Evolutionary conservation across 192 early-diverging fungal genomes (phyloP).

Genomic region (Coemansia umbellata): DNA sequence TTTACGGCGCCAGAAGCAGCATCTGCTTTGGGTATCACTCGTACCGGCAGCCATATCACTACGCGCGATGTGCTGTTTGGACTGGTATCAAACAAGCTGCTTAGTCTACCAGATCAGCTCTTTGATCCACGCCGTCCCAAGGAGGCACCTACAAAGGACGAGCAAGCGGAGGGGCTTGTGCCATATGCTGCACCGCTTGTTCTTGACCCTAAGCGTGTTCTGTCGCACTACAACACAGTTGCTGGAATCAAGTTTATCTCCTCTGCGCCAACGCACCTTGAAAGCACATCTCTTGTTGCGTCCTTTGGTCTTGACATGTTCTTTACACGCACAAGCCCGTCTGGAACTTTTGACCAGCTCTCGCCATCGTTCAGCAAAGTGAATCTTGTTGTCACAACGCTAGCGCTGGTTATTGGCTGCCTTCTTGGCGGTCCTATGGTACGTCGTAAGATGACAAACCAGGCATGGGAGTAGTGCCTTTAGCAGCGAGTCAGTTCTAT

Average conservation of each 20-base stretch:
- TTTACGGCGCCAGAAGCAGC: conserved; percentile 75
- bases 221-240: conserved; percentile 68
- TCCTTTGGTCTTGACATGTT: conserved; percentile 91
- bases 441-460: conserved; percentile 53
- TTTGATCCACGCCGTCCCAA: conserved; percentile 83
- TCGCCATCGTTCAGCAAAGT: conserved; percentile 89
- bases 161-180: conserved; percentile 84
- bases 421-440: conserved; percentile 73
- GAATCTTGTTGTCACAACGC: conserved; percentile 77
- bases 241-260: conserved; percentile 63
- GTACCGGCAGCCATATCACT: conserved; percentile 81
- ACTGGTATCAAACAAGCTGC: conserved; percentile 38
- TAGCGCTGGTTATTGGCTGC: conserved; percentile 71
- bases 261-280: conserved; percentile 75
- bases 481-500: background rate
- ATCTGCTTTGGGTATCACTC: conserved; percentile 77
- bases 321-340: conserved; percentile 76
- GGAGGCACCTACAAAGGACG: conserved; percentile 61
- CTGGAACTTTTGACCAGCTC: conserved; percentile 89
- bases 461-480: conserved; percentile 50
- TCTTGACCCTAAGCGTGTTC: conserved; percentile 72
- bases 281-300: conserved; percentile 89
- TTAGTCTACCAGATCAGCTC: conserved; percentile 52
- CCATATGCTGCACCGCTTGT: conserved; percentile 70
- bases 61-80: conserved; percentile 75